These are phyloP conservation scores for Tuber aestivum DNA, from an alignment of 495 filamentous ascomycete genomes.

Conservation along the genomic window DNA sequence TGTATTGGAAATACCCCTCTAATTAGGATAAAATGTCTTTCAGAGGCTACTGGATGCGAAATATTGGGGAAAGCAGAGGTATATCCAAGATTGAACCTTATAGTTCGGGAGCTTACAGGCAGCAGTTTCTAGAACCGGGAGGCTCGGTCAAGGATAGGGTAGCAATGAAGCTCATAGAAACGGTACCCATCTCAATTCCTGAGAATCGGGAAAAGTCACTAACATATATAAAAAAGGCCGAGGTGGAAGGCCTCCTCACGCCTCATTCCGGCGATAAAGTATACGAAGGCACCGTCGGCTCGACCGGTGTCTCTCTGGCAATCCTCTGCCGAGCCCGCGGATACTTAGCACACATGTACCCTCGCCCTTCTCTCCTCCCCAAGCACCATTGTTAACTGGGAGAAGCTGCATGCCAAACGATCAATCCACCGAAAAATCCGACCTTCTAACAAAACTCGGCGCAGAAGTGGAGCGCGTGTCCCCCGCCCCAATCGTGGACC, in stretches of 20 bases:
- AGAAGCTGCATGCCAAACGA: slow-evolving; percentile 86
- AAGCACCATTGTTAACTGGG: slow-evolving; percentile 5
- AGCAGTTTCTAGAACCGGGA: slow-evolving; percentile 83
- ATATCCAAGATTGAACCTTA: slow-evolving; percentile 17
- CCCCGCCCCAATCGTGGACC: slow-evolving; percentile 84
- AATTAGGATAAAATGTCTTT: slow-evolving; percentile 78
- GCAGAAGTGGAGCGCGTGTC: slow-evolving; percentile 82
- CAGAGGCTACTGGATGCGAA: slow-evolving; percentile 82
- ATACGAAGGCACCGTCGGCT: slow-evolving; percentile 95
- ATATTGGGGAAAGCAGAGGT: slow-evolving; percentile 93
- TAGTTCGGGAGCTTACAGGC: not conserved
- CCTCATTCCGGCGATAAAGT: slow-evolving; percentile 84
- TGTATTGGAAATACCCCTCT: slow-evolving; percentile 93
- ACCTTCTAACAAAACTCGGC: slow-evolving; percentile 81
- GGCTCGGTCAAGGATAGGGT: slow-evolving; percentile 94
- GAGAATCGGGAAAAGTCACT: slow-evolving; percentile 6
- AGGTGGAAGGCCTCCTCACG: slow-evolving; percentile 66
- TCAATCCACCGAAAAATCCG: slow-evolving; percentile 80
- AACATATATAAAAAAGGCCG: slow-evolving; percentile 52
- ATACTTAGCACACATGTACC: slow-evolving; percentile 82
- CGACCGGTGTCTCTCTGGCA: slow-evolving; percentile 88
- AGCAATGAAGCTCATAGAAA: slow-evolving; percentile 77
- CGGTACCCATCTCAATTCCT: slow-evolving; percentile 45
- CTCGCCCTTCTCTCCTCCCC: not conserved
- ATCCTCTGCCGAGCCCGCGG: slow-evolving; percentile 80